Base-by-base conservation (phyloP, 805 yeast species). In the Metschnikowia peoriensis region DNA sequence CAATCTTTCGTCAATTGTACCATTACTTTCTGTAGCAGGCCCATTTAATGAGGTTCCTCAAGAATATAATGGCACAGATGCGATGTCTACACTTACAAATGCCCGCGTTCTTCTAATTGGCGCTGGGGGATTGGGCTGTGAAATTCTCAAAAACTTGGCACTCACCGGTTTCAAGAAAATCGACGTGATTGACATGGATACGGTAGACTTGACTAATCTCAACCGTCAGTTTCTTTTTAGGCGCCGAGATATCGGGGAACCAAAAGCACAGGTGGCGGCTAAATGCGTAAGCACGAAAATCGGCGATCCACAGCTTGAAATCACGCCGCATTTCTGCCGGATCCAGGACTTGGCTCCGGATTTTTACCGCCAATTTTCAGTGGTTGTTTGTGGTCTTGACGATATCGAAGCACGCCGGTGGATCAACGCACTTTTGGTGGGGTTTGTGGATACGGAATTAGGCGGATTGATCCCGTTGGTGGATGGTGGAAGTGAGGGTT, bases 401-500 rank as follows among this genome's bases (percentile, higher is more conserved):
- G 83, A 88, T 47, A 85, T 94, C 6, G 93, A 86, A 61, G 97
- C 98, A 0, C 75, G 99, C 38, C 71, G 97, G 46, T 92, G 96
- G 93, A 86, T 93, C 56, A 93, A 93, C 67, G 76, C 78, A 7
- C 69, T 82, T 12, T 68, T 93, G 28, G 82, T 88, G 1, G 75
- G 82, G 9, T 61, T 92, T 56, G 90, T 88, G 4, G 83, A 79
- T 45, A 17, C 66, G 0, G 77, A 81, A 1, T 59, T 65, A 32
- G 59, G 63, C 42, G 60, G 62, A 15, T 50, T 75, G 15, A 66
- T 75, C 2, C 79, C 79, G 1, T 53, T 93, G 64, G 83, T 94
- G 14, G 99, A 93, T 66, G 97, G 97, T 4, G 99, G 97, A 2
- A 88, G 97, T 0, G 98, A 93, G 65, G 97, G 97, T 0, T 86